Base-by-base conservation (phyloP, 495 filamentous ascomycete species). In the Penicillium pulvis region DNA sequence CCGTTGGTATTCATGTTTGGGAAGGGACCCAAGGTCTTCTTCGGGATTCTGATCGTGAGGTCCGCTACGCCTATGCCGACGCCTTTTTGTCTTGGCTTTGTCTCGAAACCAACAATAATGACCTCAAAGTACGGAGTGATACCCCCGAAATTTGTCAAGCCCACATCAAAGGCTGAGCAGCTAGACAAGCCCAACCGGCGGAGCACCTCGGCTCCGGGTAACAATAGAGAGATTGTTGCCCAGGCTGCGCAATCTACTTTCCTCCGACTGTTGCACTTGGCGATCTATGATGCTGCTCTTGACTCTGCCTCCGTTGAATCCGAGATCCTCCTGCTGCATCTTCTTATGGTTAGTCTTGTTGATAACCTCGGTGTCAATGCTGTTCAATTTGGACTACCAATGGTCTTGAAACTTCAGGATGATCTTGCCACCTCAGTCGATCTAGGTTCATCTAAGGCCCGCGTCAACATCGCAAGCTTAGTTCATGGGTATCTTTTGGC, bases 1-100 rank as follows among this genome's bases (percentile, higher is more conserved):
- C 74, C 31, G 90, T 96, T 2, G 85, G 86, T 3, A 80, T 93
- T 36, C 80, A 88, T 39, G 87, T 90, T 0, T 97, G 93, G 93
- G 91, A 96, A 71, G 90, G 90, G 12, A 95, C 92, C 0, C 90
- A 96, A 54, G 94, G 90, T 86, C 82, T 97, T 46, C 75, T 96
- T 20, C 83, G 89, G 17, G 93, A 96, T 66, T 78, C 84, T 11
- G 86, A 92, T 62, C 82, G 81, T 19, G 79, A 85, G 20, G 92
- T 96, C 44, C 83, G 92, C 47, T 86, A 86, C 65, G 90, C 91
- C 2, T 97, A 96, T 65, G 85, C 83, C 8, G 89, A 96, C 69
- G 89, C 92, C 10, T 72, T 97, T 10, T 69, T 89, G 24, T 87
- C 87, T 7, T 97, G 92, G 92, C 74, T 96, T 45, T 81, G 87